Base-by-base conservation (phyloP, 129 eudicot species). In the Centaurea solstitialis region DNA sequence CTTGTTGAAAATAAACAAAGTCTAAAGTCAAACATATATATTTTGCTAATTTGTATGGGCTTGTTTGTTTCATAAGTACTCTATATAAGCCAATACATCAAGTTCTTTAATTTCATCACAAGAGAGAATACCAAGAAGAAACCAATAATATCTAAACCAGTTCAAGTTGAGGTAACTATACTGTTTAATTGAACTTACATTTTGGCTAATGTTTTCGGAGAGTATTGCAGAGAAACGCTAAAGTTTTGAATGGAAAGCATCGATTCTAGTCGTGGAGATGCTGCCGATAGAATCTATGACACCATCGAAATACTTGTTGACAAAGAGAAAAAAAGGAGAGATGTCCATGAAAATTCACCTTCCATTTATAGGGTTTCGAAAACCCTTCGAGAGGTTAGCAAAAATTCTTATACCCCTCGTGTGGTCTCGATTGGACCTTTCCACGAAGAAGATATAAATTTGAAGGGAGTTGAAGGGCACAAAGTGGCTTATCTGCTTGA, bases 341-440 rank as follows among this genome's bases (percentile, higher is more conserved):
- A 33, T 33, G 37, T 33, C 37, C 37, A 33, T 33, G 5, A 33
- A 33, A 2, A 2, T 33, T 33, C 23, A 53, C 74, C 81, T 30
- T 39, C 74, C 26, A 78, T 78, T 37, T 68, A 41, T 24, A 24
- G 17, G 65, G 81, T 68, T 66, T 66, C 81, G 1, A 33, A 24
- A 4, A 12, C 30, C 37, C 75, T 78, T 12, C 21, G 74, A 9
- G 21, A 78, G 3, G 13, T 78, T 9, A 78, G 62, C 74, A 23
- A 21, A 11, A 66, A 5, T 40, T 69, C 74, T 4, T 78, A 20
- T n/a, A 15, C 26, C 26, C 81, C 81, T 12, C 39, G 68, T 1
- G 17, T 78, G 4, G 74, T 78, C 28, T 66, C 81, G 4, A 67
- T 78, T 12, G 80, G 80, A 62, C 73, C 72, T 4, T 8, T 62